Evolutionary conservation across 2,329 filamentous ascomycete species (phyloP).

Genomic region (Sporothrix phasma): DNA sequence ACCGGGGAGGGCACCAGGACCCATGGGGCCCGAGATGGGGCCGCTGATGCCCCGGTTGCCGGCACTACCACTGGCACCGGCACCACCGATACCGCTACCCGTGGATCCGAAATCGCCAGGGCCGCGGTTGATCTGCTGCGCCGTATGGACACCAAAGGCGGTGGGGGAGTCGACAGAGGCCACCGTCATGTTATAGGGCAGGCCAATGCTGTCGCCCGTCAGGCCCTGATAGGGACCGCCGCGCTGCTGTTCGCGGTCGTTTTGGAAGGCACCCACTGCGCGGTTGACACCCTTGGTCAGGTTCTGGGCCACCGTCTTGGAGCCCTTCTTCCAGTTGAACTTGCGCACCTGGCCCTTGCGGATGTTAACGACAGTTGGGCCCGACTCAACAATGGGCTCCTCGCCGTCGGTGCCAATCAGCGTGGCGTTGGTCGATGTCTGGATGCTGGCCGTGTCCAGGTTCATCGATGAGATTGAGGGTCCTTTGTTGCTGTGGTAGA

Average conservation of each 20-base stretch:
- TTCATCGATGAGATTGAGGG: slow-evolving; percentile 41
- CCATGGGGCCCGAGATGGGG: background rate
- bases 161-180: slow-evolving; percentile 42
- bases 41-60: slow-evolving; percentile 8
- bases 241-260: slow-evolving; percentile 39
- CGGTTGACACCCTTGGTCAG: slow-evolving; percentile 91
- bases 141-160: slow-evolving; percentile 24
- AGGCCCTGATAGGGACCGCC: slow-evolving; percentile 43
- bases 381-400: slow-evolving; percentile 56
- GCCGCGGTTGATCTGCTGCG: slow-evolving; percentile 20
- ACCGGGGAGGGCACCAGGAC: slow-evolving; percentile 15
- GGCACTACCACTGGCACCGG: background rate
- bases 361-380: slow-evolving; percentile 91
- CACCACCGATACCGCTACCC: background rate
- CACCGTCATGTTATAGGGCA: slow-evolving; percentile 62
- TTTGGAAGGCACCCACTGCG: slow-evolving; percentile 66
- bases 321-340: slow-evolving; percentile 98
- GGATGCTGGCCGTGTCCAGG: slow-evolving; percentile 43
- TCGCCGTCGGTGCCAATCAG: slow-evolving; percentile 53
- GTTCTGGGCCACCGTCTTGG: slow-evolving; percentile 86
- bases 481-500: slow-evolving; percentile 43
- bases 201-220: slow-evolving; percentile 53
- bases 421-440: slow-evolving; percentile 46
- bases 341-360: slow-evolving; percentile 90
- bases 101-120: background rate